These are phyloP conservation scores for Didymella sp. DNA, from an alignment of 2,329 filamentous ascomycete genomes.

Conservation along the genomic window DNA sequence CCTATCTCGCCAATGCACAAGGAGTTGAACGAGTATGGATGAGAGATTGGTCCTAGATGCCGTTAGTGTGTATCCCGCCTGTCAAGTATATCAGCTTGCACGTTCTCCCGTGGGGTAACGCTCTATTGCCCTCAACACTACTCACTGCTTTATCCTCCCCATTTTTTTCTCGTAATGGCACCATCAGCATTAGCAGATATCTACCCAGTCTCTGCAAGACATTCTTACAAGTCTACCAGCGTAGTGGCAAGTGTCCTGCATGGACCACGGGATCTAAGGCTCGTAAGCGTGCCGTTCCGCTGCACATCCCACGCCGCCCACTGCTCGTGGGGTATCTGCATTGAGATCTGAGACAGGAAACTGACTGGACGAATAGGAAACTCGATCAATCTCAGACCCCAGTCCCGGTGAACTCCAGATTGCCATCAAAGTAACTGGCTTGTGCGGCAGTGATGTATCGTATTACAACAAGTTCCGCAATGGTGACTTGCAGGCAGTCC, in stretches of 20 bases:
- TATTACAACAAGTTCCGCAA: slow-evolving; percentile 78
- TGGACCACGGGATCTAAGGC: slow-evolving; percentile 53
- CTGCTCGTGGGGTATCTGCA: slow-evolving; percentile 43
- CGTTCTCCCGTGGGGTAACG: slow-evolving; percentile 48
- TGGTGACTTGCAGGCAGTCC: slow-evolving; percentile 70
- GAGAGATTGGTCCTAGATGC: slow-evolving; percentile 34
- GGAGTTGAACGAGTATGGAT: slow-evolving; percentile 28
- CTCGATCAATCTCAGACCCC: slow-evolving; percentile 62
- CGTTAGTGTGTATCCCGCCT: slow-evolving; percentile 37
- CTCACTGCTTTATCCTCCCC: slow-evolving; percentile 27
- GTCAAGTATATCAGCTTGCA: slow-evolving; percentile 50
- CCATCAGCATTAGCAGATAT: slow-evolving; percentile 50
- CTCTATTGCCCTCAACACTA: slow-evolving; percentile 35
- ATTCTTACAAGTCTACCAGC: slow-evolving; percentile 47
- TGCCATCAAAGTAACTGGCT: slow-evolving; percentile 69
- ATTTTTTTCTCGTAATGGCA: slow-evolving; percentile 50
- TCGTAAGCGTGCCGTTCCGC: slow-evolving; percentile 49
- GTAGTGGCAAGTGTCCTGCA: slow-evolving; percentile 52
- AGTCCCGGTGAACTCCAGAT: slow-evolving; percentile 67
- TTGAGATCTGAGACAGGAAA: slow-evolving; percentile 20
- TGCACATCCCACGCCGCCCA: slow-evolving; percentile 44
- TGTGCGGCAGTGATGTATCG: slow-evolving; percentile 73
- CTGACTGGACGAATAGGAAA: slow-evolving; percentile 57
- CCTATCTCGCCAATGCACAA: slow-evolving; percentile 50
- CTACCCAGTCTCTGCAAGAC: slow-evolving; percentile 49